Percentiles rank a stretch among this genome's conserved stretches.
These are phyloP conservation scores for Microstroma glucosiphilum DNA, from an alignment of 1,284 basidiomycete genomes.

Conservation along the genomic window DNA sequence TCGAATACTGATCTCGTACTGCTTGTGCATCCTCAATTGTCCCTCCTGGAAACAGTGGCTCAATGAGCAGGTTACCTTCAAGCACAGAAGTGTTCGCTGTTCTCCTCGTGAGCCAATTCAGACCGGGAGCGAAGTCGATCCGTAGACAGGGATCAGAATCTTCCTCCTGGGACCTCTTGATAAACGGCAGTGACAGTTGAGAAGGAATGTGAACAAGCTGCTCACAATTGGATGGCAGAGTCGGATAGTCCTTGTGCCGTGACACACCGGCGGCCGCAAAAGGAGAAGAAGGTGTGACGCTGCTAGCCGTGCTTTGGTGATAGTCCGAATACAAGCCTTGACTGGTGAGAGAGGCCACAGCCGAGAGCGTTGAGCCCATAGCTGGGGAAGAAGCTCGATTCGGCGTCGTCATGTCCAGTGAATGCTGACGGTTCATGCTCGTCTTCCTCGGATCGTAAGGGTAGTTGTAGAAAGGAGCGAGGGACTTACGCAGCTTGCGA, in stretches of 20 bases:
- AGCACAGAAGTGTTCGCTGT: conserved; percentile 81
- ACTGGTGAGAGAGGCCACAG: conserved; percentile 15
- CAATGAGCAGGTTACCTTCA: conserved; percentile 78
- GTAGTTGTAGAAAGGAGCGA: conserved; percentile 39
- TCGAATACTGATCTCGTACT: conserved; percentile 32
- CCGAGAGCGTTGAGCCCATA: conserved; percentile 15
- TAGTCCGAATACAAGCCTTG: conserved; percentile 19
- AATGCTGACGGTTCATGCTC: background rate
- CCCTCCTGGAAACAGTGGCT: conserved; percentile 63
- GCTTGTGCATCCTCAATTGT: conserved; percentile 32
- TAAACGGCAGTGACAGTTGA: conserved; percentile 63
- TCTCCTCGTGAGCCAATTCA: conserved; percentile 85
- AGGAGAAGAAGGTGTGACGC: conserved; percentile 29
- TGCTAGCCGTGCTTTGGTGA: conserved; percentile 9
- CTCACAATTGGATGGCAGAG: conserved; percentile 52
- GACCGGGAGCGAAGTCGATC: conserved; percentile 83
- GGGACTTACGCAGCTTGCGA: conserved; percentile 60
- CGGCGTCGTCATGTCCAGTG: conserved; percentile 8
- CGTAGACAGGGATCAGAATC: conserved; percentile 91
- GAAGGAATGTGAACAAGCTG: conserved; percentile 44
- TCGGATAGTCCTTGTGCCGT: conserved; percentile 61
- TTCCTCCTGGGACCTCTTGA: conserved; percentile 73
- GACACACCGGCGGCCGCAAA: conserved; percentile 56
- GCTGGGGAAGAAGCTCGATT: conserved; percentile 21
- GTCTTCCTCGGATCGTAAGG: conserved; percentile 13